Evolutionary conservation across 2,329 filamentous ascomycete genomes (phyloP), one percentile per base, ranked within the genome.

Genomic region (Rutstroemia sp.): DNA sequence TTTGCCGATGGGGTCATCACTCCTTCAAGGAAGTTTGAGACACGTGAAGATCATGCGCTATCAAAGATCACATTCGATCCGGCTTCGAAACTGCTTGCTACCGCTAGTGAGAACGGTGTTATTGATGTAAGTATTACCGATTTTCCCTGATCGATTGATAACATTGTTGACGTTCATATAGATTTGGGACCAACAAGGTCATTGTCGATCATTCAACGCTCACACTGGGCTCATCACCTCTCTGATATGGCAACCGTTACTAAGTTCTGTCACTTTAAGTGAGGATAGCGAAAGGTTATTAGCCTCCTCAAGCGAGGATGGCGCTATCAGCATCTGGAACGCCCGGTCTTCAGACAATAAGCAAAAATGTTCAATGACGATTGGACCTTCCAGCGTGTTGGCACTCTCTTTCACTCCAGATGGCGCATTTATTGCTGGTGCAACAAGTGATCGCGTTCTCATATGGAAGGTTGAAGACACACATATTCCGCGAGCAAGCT

Each of bases 401-500:
- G 77, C 78, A 23, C 72, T 86, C 2, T 75, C 82, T 1, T 85
- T 86, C 58, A 84, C 81, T 0, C 82, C 83, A 0, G 81, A 85
- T 58, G 83, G 83, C 1, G 77, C 76, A 19, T 84, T 83, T 61
- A 77, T 86, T 51, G 83, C 83, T 0, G 82, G 80, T 4, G 82
- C 81, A 5, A 84, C 82, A 0, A 75, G 75, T 19, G 76, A 78
- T 36, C 76, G 75, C 56, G 79, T 86, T 14, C 70, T 84, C 40
- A 83, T 86, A 47, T 86, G 83, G 81, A 85, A 84, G 65, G 78
- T 84, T 12, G 81, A 79, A 58, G 82, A 82, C 52, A 73, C 78
- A 47, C 72, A 74, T 25, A 74, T 83, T 47, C 83, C 83, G 4
- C 75, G 80, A 47, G 83, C 83, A 16, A 80, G 75, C 64, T 86